phyloP scores from a whole-genome alignment of 495 filamentous ascomycete genomes.

The Penicillium canariense region DNA sequence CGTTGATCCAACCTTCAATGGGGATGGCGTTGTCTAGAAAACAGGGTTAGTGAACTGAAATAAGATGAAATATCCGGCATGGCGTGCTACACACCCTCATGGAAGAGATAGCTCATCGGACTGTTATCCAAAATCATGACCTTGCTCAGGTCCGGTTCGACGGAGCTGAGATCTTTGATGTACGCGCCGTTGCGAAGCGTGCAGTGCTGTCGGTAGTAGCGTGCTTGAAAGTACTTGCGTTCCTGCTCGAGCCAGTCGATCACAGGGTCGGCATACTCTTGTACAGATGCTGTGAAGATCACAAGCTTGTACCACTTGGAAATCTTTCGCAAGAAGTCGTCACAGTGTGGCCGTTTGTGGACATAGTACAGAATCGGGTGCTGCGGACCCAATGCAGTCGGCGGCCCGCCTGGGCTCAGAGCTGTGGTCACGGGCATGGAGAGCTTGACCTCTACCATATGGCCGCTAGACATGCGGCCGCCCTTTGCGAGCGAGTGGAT shows the following conservation, averaged over 20 bases:
- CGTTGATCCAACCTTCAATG: slow-evolving; percentile 42
- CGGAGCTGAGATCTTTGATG: slow-evolving; percentile 94
- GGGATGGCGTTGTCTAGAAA: slow-evolving; percentile 34
- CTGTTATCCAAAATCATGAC: slow-evolving; percentile 99
- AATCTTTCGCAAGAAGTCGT: slow-evolving; percentile 92
- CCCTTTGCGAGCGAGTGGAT: slow-evolving; percentile 98
- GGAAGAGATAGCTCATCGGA: slow-evolving; percentile 97
- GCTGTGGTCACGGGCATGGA: slow-evolving; percentile 59
- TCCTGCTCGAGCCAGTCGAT: slow-evolving; percentile 99
- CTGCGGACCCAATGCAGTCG: slow-evolving; percentile 70
- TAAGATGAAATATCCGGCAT: neutral
- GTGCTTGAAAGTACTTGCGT: slow-evolving; percentile 86
- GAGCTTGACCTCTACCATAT: slow-evolving; percentile 98
- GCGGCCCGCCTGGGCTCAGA: slow-evolving; percentile 57
- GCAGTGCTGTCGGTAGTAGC: slow-evolving; percentile 96
- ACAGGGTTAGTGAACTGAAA: slow-evolving; percentile 11
- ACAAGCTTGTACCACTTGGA: slow-evolving; percentile 99
- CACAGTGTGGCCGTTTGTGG: slow-evolving; percentile 94
- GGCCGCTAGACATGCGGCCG: slow-evolving; percentile 90
- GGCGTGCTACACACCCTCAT: slow-evolving; percentile 66
- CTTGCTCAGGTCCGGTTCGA: slow-evolving; percentile 93
- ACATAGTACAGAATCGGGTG: slow-evolving; percentile 99
- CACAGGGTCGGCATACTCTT: slow-evolving; percentile 97
- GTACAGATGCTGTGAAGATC: slow-evolving; percentile 93
- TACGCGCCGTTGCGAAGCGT: slow-evolving; percentile 92